phyloP scores from a whole-genome alignment of 257 asterid species.

The Salvia rosmarinus region DNA sequence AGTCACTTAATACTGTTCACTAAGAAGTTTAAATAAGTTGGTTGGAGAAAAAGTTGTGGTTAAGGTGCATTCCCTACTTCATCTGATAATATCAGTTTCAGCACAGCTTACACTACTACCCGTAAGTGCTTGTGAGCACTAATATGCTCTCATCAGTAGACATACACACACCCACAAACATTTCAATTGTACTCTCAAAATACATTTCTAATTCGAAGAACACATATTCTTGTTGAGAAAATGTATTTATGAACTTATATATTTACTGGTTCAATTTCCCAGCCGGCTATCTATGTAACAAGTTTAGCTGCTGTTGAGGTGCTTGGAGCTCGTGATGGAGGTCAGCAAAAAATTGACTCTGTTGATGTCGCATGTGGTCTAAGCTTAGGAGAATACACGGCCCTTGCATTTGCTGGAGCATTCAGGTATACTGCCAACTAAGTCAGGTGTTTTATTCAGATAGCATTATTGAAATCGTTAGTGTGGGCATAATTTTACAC shows the following conservation, averaged over 20 bases:
- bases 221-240: not conserved
- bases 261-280: constrained; percentile 35
- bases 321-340: constrained; percentile 93
- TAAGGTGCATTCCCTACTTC: not conserved
- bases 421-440: constrained; percentile 63
- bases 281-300: constrained; percentile 97
- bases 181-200: constrained; percentile 4
- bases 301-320: constrained; percentile 99
- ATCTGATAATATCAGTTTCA: not conserved
- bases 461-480: constrained; percentile 15
- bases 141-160: not conserved
- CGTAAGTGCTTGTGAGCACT: not conserved
- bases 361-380: constrained; percentile 96
- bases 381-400: constrained; percentile 97
- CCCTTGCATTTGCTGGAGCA: constrained; percentile 97
- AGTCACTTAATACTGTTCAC: not conserved
- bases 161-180: not conserved
- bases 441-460: constrained; percentile 3
- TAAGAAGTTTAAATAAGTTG: constrained; percentile 2
- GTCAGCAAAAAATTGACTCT: constrained; percentile 83
- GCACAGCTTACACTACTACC: not conserved
- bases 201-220: not conserved
- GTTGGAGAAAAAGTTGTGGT: not conserved
- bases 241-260: constrained; percentile 19
- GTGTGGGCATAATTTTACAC: not conserved